Percentiles rank a stretch among this genome's conserved stretches.
These are phyloP conservation scores for Fusarium ambrosium DNA, from an alignment of 2,329 filamentous ascomycete genomes.

Conservation along the genomic window DNA sequence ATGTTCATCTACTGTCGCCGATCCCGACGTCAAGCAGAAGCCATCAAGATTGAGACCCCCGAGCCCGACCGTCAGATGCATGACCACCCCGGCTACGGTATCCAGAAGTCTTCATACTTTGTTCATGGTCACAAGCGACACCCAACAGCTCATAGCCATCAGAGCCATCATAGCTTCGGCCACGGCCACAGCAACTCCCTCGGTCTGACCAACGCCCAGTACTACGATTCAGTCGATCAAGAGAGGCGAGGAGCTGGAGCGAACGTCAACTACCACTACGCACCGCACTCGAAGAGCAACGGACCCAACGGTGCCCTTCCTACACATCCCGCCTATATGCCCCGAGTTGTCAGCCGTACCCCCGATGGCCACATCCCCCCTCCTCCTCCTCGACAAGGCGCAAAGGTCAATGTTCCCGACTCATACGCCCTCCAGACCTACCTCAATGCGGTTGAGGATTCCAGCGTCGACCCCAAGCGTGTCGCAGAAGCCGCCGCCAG, in stretches of 20 bases:
- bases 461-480: not conserved
- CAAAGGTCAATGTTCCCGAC: slow-evolving; percentile 28
- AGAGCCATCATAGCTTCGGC: too few species aligned
- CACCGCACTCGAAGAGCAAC: slow-evolving; percentile 21
- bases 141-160: too few species aligned
- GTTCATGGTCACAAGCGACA: too few species aligned
- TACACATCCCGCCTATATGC: slow-evolving; percentile 32
- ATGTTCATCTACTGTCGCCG: slow-evolving; percentile 64
- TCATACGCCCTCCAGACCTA: slow-evolving; percentile 55
- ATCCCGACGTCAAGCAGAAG: slow-evolving; percentile 1
- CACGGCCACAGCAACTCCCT: too few species aligned
- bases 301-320: slow-evolving; percentile 22
- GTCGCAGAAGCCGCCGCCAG: not conserved
- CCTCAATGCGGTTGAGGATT: slow-evolving; percentile 47
- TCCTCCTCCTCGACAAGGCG: too few species aligned
- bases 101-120: slow-evolving; percentile 29
- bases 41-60: slow-evolving; percentile 29
- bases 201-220: not conserved
- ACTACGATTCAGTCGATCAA: not conserved
- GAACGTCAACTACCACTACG: slow-evolving; percentile 28
- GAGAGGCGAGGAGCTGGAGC: too few species aligned
- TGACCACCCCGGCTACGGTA: slow-evolving; percentile 7
- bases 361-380: too few species aligned
- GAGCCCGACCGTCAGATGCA: slow-evolving; percentile 28
- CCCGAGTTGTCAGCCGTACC: not conserved